Percentiles rank a stretch among this genome's conserved stretches.
Evolutionary conservation across 78 protist genomes (phyloP).

Genomic region (Guillardia theta): DNA sequence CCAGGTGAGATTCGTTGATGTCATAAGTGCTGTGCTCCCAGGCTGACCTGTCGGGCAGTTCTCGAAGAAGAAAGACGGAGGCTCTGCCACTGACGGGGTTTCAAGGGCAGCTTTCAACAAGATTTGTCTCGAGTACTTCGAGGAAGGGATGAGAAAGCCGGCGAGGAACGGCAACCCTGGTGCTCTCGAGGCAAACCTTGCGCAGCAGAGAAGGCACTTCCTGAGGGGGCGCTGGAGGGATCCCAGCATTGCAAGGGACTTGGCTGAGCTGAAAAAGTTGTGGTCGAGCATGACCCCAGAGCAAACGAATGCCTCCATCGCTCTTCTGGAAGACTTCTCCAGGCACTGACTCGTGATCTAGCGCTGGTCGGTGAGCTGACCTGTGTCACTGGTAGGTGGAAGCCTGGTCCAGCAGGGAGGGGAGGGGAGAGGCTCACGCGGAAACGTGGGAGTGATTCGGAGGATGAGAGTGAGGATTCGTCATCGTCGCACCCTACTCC

Average conservation of each 20-base stretch:
- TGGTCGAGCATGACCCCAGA: background rate
- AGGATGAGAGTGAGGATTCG: background rate
- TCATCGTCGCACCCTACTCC: background rate
- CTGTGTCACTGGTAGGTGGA: too few relatives aligned
- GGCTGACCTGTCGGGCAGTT: background rate
- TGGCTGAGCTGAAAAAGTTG: background rate
- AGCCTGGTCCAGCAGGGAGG: constrained; percentile 7
- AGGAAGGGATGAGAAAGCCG: constrained; percentile 22
- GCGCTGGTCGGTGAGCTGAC: background rate
- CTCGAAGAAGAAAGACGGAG: constrained; percentile 19
- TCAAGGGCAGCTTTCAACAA: constrained; percentile 20
- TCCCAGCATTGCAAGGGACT: background rate
- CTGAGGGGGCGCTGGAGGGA: constrained; percentile 5
- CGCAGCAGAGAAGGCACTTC: constrained; percentile 19
- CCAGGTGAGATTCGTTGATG: background rate
- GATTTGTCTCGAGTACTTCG: constrained; percentile 23
- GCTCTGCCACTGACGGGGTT: constrained; percentile 5
- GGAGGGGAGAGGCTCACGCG: background rate
- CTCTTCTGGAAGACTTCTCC: constrained; percentile 7
- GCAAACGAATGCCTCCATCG: background rate
- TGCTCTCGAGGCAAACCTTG: background rate
- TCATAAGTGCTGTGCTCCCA: background rate
- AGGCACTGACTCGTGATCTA: background rate
- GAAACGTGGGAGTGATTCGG: background rate
- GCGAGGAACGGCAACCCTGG: constrained; percentile 31